Percentiles rank a stretch among this genome's conserved stretches.
Evolutionary conservation across 345 rosid species (phyloP).

Genomic region (Lumnitzera racemosa): DNA sequence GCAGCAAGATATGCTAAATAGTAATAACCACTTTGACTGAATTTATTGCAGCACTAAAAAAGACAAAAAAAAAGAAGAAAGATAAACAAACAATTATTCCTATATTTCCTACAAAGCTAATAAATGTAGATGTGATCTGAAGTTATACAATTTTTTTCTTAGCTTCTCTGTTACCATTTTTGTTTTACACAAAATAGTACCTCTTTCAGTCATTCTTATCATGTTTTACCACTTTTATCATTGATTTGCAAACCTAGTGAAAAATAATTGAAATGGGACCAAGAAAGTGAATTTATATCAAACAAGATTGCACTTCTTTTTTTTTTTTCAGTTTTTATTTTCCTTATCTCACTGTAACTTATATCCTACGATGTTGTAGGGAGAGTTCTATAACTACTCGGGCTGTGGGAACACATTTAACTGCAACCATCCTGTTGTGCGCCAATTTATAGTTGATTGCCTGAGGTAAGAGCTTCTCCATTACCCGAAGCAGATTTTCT

Average conservation of each 20-base stretch:
- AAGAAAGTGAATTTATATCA: background rate
- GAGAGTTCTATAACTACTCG: constrained; percentile 96
- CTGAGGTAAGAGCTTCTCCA: constrained; percentile 45
- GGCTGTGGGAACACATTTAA: constrained; percentile 98
- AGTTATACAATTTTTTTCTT: no score
- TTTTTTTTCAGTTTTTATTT: background rate
- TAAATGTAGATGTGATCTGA: no score
- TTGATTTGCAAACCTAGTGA: background rate
- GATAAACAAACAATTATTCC: no score
- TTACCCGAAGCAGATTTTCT: background rate
- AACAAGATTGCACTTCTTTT: background rate
- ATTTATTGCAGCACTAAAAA: no score
- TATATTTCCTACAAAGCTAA: no score
- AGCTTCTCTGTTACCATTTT: no score
- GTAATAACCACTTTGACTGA: no score
- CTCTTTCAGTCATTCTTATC: no score
- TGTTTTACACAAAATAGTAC: no score
- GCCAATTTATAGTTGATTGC: constrained; percentile 84
- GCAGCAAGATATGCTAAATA: no score
- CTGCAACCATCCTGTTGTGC: constrained; percentile 96
- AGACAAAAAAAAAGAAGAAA: no score
- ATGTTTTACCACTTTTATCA: no score
- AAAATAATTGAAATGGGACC: background rate
- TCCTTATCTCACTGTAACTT: background rate
- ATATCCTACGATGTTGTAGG: constrained; percentile 35